Conservation (phyloP, 257 asterid genomes). For the Linaria vulgaris region DNA sequence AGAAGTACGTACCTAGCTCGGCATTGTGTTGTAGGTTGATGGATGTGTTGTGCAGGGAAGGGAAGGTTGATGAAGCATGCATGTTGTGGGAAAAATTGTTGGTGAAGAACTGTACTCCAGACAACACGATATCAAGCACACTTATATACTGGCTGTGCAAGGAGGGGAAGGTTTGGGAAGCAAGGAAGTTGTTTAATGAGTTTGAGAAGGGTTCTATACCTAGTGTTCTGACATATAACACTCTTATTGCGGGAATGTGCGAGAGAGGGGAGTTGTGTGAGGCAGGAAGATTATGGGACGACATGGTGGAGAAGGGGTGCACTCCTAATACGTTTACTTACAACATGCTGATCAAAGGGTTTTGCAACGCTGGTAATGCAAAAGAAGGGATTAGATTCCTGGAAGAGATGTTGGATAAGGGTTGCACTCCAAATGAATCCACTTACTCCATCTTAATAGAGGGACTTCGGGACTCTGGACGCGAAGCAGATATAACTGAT, state of each 20-base stretch:
- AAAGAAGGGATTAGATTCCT: conserved; percentile 63
- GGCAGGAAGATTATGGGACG: conserved; percentile 95
- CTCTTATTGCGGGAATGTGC: conserved; percentile 85
- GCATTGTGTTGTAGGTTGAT: conserved; percentile 73
- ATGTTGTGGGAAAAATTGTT: conserved; percentile 64
- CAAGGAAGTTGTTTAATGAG: conserved; percentile 75
- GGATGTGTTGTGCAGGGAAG: conserved; percentile 70
- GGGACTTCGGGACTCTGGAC: conserved; percentile 49
- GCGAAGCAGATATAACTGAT: conserved; percentile 38
- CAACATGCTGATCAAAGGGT: conserved; percentile 66
- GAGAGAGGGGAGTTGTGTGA: conserved; percentile 76
- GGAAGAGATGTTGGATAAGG: conserved; percentile 78
- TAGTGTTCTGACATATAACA: conserved; percentile 71
- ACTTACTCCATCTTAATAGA: conserved; percentile 60
- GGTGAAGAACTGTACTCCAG: conserved; percentile 78
- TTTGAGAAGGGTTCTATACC: conserved; percentile 76
- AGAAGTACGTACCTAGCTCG: conserved; percentile 62
- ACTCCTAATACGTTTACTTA: conserved; percentile 79
- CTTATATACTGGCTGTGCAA: conserved; percentile 83
- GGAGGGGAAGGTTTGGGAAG: conserved; percentile 72
- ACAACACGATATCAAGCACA: conserved; percentile 65
- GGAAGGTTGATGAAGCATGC: conserved; percentile 75
- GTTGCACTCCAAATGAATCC: conserved; percentile 53
- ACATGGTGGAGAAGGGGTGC: conserved; percentile 77
- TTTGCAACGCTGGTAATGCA: conserved; percentile 65